phyloP scores from a whole-genome alignment of 768 basidiomycete species.

The Lactifluus subvellereus region DNA sequence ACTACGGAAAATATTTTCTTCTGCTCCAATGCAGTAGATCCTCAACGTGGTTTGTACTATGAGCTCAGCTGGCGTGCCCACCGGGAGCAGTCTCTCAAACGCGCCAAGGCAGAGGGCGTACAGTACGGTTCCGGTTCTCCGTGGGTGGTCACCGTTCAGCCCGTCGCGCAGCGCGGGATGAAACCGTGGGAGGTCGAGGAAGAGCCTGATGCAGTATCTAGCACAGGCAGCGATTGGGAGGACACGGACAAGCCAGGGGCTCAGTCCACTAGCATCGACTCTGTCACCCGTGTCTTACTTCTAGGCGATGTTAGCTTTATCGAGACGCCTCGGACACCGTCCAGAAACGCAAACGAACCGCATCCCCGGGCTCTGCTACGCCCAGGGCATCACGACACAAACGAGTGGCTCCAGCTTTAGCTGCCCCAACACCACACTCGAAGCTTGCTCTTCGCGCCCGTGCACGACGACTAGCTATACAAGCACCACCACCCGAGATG shows the following conservation, averaged over 20 bases:
- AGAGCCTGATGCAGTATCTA: background rate
- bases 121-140: background rate
- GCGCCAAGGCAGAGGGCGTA: background rate
- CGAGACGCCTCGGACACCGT: conserved; percentile 45
- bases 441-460: conserved; percentile 22
- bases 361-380: conserved; percentile 20
- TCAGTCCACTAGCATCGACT: conserved; percentile 37
- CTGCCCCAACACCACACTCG: conserved; percentile 32
- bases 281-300: conserved; percentile 21
- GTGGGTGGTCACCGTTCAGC: background rate
- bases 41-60: conserved; percentile 18
- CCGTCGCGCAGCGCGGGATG: conserved; percentile 10
- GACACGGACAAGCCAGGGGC: conserved; percentile 25
- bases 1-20: background rate
- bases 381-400: conserved; percentile 22
- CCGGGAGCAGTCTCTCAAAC: conserved; percentile 6
- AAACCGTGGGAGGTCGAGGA: conserved; percentile 14
- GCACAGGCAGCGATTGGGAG: conserved; percentile 19
- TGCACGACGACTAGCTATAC: conserved; percentile 23
- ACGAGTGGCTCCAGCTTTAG: conserved; percentile 25
- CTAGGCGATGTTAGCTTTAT: conserved; percentile 20
- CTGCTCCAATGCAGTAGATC: conserved; percentile 16
- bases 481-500: conserved; percentile 36
- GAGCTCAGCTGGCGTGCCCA: conserved; percentile 11
- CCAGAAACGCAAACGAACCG: conserved; percentile 43